These are phyloP conservation scores for Tylopilus sp. DNA, from an alignment of 1,284 basidiomycete species.

Conservation along the genomic window DNA sequence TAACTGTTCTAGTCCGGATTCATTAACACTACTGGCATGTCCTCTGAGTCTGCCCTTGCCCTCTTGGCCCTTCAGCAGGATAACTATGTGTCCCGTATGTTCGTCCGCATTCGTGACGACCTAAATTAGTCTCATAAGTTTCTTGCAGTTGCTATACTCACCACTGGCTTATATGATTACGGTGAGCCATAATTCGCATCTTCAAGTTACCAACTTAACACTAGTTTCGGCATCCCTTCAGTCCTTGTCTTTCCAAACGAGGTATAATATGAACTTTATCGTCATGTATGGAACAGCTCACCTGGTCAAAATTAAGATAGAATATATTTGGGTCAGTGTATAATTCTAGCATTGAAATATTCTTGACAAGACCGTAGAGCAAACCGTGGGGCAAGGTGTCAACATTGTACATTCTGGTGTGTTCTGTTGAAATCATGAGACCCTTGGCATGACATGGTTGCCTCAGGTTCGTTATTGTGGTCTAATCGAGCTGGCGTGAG, in stretches of 20 bases:
- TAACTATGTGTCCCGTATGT: neutral
- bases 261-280: neutral
- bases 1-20: no score
- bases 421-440: neutral
- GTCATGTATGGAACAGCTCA: no score
- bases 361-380: neutral
- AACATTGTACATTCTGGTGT: neutral
- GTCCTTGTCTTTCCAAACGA: constrained; percentile 1
- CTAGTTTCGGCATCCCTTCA: neutral
- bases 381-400: neutral
- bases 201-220: no score
- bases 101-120: neutral
- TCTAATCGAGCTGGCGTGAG: neutral
- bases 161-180: neutral
- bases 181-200: neutral
- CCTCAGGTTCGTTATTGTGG: constrained; percentile 1
- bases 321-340: constrained; percentile 4
- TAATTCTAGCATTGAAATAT: neutral
- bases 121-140: neutral
- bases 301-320: neutral
- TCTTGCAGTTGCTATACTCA: neutral
- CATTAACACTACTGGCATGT: neutral
- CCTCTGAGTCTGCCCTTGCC: neutral
- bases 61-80: no score
- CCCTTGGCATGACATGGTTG: neutral